phyloP scores from a whole-genome alignment of 2,329 filamentous ascomycete genomes.

The Endoconidiophora laricicola region DNA sequence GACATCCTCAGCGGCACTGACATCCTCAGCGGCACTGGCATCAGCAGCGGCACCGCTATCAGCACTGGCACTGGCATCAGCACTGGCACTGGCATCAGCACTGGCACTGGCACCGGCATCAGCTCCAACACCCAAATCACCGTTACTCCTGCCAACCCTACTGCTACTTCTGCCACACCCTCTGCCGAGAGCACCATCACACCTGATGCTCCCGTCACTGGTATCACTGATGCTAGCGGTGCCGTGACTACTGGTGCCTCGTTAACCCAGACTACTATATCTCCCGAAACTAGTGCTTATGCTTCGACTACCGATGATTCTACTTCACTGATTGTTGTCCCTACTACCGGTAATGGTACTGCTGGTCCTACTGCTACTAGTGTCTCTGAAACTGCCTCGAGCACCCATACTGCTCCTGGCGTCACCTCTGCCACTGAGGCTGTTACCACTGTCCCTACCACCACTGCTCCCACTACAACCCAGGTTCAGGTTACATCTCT shows the following conservation, averaged over 20 bases:
- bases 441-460: background rate
- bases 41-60: background rate
- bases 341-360: constrained; percentile 11
- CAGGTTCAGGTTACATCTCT: constrained; percentile 14
- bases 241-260: constrained; percentile 6
- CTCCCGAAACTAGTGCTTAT: constrained; percentile 11
- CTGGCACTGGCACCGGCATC: constrained; percentile 2
- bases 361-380: constrained; percentile 1
- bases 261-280: constrained; percentile 8
- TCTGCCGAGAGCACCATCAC: constrained; percentile 11
- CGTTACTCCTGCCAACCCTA: constrained; percentile 7
- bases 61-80: constrained; percentile 4
- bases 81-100: constrained; percentile 3
- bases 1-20: background rate
- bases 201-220: constrained; percentile 12
- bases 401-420: background rate
- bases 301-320: constrained; percentile 12
- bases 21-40: background rate
- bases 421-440: background rate
- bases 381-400: background rate
- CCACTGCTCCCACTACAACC: constrained; percentile 14
- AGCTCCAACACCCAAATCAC: constrained; percentile 6
- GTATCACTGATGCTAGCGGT: constrained; percentile 4
- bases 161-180: background rate
- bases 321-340: constrained; percentile 12